phyloP scores from a whole-genome alignment of 225 moss, liverwort and hornwort genomes.

The Ulota crispa region DNA sequence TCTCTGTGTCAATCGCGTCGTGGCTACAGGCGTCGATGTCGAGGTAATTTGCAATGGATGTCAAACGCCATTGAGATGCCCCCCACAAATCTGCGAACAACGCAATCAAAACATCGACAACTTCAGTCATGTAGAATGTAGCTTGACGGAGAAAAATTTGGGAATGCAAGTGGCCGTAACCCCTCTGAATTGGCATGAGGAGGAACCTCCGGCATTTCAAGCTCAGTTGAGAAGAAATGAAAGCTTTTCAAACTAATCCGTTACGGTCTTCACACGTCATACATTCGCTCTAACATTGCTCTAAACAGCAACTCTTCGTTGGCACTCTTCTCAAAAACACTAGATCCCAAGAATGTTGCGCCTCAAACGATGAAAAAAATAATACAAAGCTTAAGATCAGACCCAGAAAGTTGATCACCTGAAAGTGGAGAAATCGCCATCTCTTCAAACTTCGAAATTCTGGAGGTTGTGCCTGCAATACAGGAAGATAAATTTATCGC shows the following conservation, averaged over 20 bases:
- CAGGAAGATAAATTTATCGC: no score
- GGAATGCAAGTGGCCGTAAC: background rate
- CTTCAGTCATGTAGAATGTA: background rate
- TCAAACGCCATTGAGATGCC: constrained; percentile 17
- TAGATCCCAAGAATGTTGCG: background rate
- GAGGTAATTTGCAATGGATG: background rate
- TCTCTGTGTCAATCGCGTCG: background rate
- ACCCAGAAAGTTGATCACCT: constrained; percentile 20
- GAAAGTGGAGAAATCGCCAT: constrained; percentile 23
- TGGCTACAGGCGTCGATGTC: constrained; percentile 1
- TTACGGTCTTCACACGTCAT: background rate
- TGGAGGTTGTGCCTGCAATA: no score
- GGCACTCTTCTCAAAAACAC: background rate
- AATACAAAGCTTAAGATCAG: background rate
- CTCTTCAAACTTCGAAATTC: background rate
- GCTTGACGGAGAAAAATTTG: background rate
- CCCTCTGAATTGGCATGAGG: no score
- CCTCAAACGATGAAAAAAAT: background rate
- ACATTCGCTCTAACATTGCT: background rate
- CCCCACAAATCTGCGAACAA: constrained; percentile 31
- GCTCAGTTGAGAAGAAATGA: background rate
- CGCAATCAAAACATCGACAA: background rate
- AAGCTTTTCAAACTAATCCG: background rate
- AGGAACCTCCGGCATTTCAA: background rate
- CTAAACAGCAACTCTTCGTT: background rate